Evolutionary conservation across 2,329 filamentous ascomycete genomes (phyloP).

Genomic region (Hortaea sp.): DNA sequence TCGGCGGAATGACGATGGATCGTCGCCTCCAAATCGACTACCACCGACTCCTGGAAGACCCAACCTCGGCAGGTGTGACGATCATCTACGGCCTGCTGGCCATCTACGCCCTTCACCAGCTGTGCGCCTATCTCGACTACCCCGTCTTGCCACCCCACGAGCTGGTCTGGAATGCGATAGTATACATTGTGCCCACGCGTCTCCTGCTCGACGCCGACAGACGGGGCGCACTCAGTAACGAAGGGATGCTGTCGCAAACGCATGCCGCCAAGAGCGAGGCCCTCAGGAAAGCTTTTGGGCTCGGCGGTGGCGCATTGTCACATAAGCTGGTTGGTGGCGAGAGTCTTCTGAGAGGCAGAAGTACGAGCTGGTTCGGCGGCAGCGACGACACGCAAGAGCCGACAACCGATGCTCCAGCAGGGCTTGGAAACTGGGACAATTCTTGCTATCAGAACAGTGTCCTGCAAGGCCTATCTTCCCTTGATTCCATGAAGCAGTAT

Average conservation of each 20-base stretch:
- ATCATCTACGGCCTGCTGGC: constrained; percentile 17
- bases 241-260: constrained; percentile 20
- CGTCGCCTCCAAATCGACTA: constrained; percentile 12
- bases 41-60: constrained; percentile 1
- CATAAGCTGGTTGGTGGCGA: constrained; percentile 27
- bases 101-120: constrained; percentile 23
- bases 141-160: constrained; percentile 33
- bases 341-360: constrained; percentile 21
- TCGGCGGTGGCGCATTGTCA: constrained; percentile 29
- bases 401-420: constrained; percentile 37
- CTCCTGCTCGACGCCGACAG: constrained; percentile 48
- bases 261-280: constrained; percentile 30
- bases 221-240: constrained; percentile 19
- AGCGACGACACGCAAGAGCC: constrained; percentile 8
- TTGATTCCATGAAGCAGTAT: constrained; percentile 59
- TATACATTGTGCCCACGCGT: constrained; percentile 47
- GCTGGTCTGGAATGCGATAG: constrained; percentile 51
- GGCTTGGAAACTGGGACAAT: constrained; percentile 85
- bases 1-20: constrained; percentile 11
- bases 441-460: constrained; percentile 98
- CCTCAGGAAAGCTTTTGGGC: constrained; percentile 26
- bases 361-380: constrained; percentile 11
- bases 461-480: constrained; percentile 58
- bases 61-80: constrained; percentile 6
- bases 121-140: constrained; percentile 19